Evolutionary conservation across 768 basidiomycete genomes (phyloP), one percentile per base, ranked within the genome.

Genomic region (Candolleomyces aberdarensis): DNA sequence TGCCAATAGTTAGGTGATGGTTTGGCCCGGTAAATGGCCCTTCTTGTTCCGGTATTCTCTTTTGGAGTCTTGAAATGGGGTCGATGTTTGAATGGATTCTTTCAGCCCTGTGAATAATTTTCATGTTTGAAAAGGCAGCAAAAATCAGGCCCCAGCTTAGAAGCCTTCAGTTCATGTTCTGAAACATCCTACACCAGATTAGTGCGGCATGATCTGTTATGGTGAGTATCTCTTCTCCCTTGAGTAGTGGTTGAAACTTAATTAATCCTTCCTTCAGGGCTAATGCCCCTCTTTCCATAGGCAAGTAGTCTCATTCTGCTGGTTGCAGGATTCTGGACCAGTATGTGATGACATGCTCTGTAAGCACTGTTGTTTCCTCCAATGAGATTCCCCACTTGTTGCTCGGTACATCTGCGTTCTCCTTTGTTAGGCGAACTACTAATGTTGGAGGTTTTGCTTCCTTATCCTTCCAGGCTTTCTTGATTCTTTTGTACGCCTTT

Each of bases 61-160:
- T 41, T 22, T 66, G 58, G 2, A 78, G 59, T 14, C 74, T 55
- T 0, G 75, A 78, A 6, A 78, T 63, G 7, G 77, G 75, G 58
- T 78, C 77, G 6, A 78, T 75, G 56, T 77, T 77, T 1, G 75
- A 78, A 48, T 78, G 76, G 0, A 75, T 71, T 8, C 71, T 46
- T 5, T 76, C 77, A 0, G 77, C 17, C 5, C 74, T 69, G 53
- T 79, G 78, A 7, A 78, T 65, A 20, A 79, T 78, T n/a, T 66
- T 52, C 19, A 79, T 31, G 0, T 60, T 52, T 0, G 74, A 77
- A 62, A 70, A 79, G 3, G 76, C 75, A 5, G 76, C 43, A 47
- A 75, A 76, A 0, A 75, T 66, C 3, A 66, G 57, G 43, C 75
- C 76, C 75, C 75, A 78, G 3, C 74, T 70, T 1, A 71, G 58